Conservation (phyloP, 1,139 yeast species). For the Nakaseomyces glabratus region DNA sequence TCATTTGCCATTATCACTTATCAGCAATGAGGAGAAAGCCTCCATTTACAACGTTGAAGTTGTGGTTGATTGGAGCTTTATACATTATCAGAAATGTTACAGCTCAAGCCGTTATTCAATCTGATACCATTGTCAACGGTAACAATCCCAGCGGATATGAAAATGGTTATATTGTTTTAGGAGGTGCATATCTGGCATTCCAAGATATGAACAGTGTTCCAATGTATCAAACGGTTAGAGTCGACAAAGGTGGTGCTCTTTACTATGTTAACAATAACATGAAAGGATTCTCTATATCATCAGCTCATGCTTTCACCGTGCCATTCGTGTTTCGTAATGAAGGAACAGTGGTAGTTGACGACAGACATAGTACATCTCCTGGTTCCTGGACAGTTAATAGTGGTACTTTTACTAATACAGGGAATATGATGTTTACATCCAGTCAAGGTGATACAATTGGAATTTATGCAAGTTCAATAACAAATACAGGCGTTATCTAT, state of each 20-base stretch:
- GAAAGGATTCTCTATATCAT: neutral
- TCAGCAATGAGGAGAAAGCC: too few species aligned
- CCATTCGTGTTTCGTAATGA: neutral
- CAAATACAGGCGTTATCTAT: constrained; percentile 1
- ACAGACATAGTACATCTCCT: neutral
- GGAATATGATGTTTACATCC: constrained; percentile 4
- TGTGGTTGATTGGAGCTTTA: constrained; percentile 1
- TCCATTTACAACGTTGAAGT: too few species aligned
- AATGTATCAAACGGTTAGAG: constrained; percentile 1
- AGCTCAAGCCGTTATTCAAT: constrained; percentile 4
- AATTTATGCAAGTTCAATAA: neutral
- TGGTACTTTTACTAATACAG: neutral
- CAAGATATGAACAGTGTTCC: neutral
- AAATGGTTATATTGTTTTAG: constrained; percentile 2
- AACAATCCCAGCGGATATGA: constrained; percentile 1
- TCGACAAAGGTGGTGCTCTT: constrained; percentile 1
- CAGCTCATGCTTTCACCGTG: neutral
- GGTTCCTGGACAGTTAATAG: neutral
- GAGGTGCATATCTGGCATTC: constrained; percentile 1
- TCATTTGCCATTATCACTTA: too few species aligned
- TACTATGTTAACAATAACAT: neutral
- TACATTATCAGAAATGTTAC: neutral
- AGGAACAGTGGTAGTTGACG: neutral
- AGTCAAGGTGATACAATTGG: neutral
- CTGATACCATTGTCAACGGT: constrained; percentile 2